A percentile compares a stretch with the other conserved stretches of the same genome.
Evolutionary conservation across 352 stramenopile genomes (phyloP).

Genomic region (Globisporangium carolinianum): DNA sequence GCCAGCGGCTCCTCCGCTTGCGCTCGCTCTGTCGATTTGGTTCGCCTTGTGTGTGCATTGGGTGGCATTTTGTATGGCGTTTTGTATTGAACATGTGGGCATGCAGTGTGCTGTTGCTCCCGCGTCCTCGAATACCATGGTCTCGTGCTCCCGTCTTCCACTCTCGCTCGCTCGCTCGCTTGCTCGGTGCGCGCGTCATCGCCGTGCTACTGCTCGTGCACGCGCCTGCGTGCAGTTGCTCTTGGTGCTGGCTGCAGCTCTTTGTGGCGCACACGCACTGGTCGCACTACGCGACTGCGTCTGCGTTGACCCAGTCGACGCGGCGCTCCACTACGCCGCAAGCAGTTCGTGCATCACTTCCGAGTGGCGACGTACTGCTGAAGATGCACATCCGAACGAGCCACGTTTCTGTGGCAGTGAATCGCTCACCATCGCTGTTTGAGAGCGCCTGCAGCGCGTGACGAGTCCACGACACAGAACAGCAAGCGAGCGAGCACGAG

Average conservation of each 20-base stretch:
- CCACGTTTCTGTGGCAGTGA: no score
- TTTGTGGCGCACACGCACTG: no score
- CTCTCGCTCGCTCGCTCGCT: not conserved
- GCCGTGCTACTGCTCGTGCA: not conserved
- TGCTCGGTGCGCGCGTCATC: not conserved
- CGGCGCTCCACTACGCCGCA: no score
- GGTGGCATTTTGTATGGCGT: not conserved
- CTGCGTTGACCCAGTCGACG: no score
- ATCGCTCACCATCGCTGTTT: no score
- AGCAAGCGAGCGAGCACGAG: constrained; percentile 1
- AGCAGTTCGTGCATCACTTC: no score
- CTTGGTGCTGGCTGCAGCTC: not conserved
- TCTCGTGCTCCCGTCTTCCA: not conserved
- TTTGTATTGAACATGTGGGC: not conserved
- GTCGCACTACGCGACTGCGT: no score
- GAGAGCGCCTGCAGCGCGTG: no score
- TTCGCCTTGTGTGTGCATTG: not conserved
- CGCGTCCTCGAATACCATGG: not conserved
- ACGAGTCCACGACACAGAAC: no score
- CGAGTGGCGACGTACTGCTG: no score
- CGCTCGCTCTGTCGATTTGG: constrained; percentile 3
- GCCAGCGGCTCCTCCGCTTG: constrained; percentile 2
- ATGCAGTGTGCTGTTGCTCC: not conserved
- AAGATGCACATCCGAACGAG: no score
- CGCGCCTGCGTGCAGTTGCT: constrained; percentile 1